Conservation (phyloP, 176 grass and related monocot species). For the Oryza meridionalis region DNA sequence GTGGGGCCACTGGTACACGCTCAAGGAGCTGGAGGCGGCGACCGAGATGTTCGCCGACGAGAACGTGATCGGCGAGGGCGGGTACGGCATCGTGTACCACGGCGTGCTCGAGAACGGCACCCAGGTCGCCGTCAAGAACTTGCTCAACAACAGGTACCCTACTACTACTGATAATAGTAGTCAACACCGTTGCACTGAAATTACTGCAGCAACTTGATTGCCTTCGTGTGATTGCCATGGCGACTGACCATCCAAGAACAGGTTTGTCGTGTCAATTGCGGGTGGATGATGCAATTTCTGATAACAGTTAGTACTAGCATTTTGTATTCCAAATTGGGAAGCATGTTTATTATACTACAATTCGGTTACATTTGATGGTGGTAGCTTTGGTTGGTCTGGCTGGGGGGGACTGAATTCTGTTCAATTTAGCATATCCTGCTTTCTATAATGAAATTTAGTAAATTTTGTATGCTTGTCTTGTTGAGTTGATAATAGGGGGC, state of each 20-base stretch:
- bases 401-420: slow-evolving; percentile 4
- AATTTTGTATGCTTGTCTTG: slow-evolving; percentile 27
- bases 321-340: slow-evolving; percentile 1
- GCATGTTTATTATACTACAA: background rate
- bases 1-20: slow-evolving; percentile 95
- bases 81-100: slow-evolving; percentile 95
- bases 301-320: background rate
- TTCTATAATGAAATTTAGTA: background rate
- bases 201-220: slow-evolving; percentile 15
- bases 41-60: slow-evolving; percentile 82
- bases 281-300: background rate
- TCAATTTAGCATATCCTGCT: background rate
- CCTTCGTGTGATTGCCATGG: slow-evolving; percentile 6
- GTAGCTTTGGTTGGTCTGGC: background rate
- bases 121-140: slow-evolving; percentile 84
- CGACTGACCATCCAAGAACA: background rate
- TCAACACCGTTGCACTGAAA: slow-evolving; percentile 14
- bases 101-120: slow-evolving; percentile 76
- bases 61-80: slow-evolving; percentile 91
- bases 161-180: background rate
- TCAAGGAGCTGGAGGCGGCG: slow-evolving; percentile 83
- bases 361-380: background rate
- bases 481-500: slow-evolving; percentile 69
- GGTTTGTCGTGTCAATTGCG: background rate
- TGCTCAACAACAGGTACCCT: slow-evolving; percentile 90